Conservation (phyloP, 2,329 filamentous ascomycete species). For the Cordyceps farinosa region DNA sequence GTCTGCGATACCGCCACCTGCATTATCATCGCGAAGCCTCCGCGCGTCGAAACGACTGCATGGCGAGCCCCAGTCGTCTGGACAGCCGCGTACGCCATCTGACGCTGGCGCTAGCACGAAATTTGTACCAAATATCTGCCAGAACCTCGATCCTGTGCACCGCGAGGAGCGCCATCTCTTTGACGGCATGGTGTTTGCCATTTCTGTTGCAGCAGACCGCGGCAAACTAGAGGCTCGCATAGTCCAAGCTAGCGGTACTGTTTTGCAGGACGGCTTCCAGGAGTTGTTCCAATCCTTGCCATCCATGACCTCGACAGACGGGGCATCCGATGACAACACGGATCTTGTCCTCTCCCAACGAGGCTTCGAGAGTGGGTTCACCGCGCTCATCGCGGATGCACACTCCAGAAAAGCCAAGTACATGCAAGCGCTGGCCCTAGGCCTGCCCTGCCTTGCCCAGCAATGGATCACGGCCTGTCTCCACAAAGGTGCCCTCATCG, state of each 20-base stretch:
- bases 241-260: conserved; percentile 63
- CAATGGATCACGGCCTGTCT: conserved; percentile 79
- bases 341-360: conserved; percentile 50
- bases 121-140: conserved; percentile 25
- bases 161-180: conserved; percentile 51
- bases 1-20: neutral
- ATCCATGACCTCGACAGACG: conserved; percentile 33
- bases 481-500: conserved; percentile 55
- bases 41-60: conserved; percentile 7
- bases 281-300: conserved; percentile 63
- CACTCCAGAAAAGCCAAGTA: conserved; percentile 88
- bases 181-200: conserved; percentile 78
- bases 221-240: conserved; percentile 59
- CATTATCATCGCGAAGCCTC: conserved; percentile 3
- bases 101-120: neutral
- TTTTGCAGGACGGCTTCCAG: conserved; percentile 75
- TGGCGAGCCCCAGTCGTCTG: conserved; percentile 9
- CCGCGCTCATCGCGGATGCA: conserved; percentile 78
- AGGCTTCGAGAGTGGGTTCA: conserved; percentile 63
- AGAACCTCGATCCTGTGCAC: conserved; percentile 27
- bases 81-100: conserved; percentile 1
- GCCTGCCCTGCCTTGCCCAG: conserved; percentile 77
- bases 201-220: conserved; percentile 61
- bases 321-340: conserved; percentile 28
- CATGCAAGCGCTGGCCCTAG: conserved; percentile 88